A percentile compares a stretch with the other conserved stretches of the same genome.
Evolutionary conservation across 176 grass and related monocot species (phyloP).

Genomic region (Microstegium vimineum): DNA sequence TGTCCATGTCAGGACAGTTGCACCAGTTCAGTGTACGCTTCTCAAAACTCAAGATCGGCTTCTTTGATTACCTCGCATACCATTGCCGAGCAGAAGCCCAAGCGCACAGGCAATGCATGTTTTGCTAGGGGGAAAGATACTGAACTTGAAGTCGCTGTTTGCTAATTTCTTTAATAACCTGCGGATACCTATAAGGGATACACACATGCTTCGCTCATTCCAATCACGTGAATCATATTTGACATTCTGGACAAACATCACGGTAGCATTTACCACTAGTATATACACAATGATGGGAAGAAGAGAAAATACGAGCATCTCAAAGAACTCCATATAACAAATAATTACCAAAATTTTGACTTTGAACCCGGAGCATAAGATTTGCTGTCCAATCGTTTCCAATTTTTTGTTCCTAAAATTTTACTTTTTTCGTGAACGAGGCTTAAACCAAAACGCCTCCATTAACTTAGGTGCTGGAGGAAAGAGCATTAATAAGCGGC

Average conservation of each 20-base stretch:
- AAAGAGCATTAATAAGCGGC: too few relatives aligned
- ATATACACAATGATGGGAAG: background rate
- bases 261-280: background rate
- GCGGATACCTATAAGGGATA: background rate
- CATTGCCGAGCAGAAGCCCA: background rate
- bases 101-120: background rate
- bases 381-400: too few relatives aligned
- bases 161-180: background rate
- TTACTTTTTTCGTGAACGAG: too few relatives aligned
- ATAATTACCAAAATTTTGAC: background rate
- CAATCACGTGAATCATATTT: background rate
- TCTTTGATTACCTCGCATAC: background rate
- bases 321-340: background rate
- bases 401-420: too few relatives aligned
- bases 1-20: background rate
- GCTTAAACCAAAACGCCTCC: too few relatives aligned
- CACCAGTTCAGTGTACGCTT: background rate
- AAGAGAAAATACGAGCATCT: background rate
- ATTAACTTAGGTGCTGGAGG: too few relatives aligned
- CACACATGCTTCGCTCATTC: background rate
- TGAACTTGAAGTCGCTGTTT: background rate
- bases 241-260: background rate
- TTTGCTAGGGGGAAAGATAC: background rate
- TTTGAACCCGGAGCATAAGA: too few relatives aligned
- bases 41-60: background rate